phyloP scores from a whole-genome alignment of 2,329 filamentous ascomycete species.

The Aureobasidium sp. region DNA sequence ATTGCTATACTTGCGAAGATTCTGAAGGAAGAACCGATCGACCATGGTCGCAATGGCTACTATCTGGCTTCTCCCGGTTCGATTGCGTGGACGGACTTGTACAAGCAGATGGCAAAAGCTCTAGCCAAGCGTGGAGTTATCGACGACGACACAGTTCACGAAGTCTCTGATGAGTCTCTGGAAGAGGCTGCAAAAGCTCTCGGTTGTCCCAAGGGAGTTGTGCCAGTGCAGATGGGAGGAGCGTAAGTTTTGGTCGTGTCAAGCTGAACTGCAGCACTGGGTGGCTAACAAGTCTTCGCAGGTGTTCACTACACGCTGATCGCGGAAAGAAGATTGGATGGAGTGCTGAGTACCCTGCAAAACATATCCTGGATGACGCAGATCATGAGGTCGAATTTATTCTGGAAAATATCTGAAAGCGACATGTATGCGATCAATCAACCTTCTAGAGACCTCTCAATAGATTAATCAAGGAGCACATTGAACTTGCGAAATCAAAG shows the following conservation, averaged over 20 bases:
- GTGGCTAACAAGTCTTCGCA: no score
- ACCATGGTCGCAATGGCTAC: constrained; percentile 38
- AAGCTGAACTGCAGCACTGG: no score
- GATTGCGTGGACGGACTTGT: constrained; percentile 44
- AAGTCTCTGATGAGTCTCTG: constrained; percentile 30
- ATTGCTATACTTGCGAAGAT: constrained; percentile 39
- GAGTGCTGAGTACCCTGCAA: constrained; percentile 33
- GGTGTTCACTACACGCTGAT: constrained; percentile 17
- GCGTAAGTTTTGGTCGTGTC: constrained; percentile 34
- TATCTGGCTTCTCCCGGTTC: constrained; percentile 43
- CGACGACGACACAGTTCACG: constrained; percentile 27
- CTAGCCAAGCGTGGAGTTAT: constrained; percentile 34
- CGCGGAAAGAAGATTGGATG: constrained; percentile 38
- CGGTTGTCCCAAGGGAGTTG: constrained; percentile 27
- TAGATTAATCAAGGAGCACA: no score
- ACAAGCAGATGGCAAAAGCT: constrained; percentile 35
- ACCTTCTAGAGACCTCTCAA: no score
- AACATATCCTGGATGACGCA: constrained; percentile 40
- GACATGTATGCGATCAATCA: no score
- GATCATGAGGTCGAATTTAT: constrained; percentile 36
- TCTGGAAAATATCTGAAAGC: no score
- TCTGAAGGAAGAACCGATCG: constrained; percentile 29
- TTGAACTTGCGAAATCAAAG: no score
- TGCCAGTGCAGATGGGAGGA: constrained; percentile 36
- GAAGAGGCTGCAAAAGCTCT: constrained; percentile 36